A percentile compares a stretch with the other conserved stretches of the same genome.
These are phyloP conservation scores for Sarcomyxa edulis DNA, from an alignment of 768 basidiomycete species.

Conservation along the genomic window DNA sequence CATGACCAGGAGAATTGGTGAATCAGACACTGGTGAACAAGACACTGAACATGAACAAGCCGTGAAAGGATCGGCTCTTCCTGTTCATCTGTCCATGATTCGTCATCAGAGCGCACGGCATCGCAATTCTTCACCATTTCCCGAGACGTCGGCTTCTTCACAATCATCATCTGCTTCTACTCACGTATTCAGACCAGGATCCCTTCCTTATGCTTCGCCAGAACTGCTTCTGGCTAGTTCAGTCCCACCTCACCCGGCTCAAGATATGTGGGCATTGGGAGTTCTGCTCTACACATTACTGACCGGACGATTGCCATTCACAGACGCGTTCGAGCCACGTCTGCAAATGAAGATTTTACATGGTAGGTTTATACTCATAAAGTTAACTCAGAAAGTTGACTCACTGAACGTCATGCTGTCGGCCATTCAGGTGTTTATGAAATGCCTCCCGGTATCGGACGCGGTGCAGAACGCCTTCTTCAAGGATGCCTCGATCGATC, in stretches of 20 bases:
- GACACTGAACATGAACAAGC: slow-evolving; percentile 14
- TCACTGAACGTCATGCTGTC: slow-evolving; percentile 8
- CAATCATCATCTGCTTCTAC: slow-evolving; percentile 10
- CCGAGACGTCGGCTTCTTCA: slow-evolving; percentile 15
- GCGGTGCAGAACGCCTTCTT: slow-evolving; percentile 64
- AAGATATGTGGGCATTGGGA: slow-evolving; percentile 96
- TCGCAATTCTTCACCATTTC: slow-evolving; percentile 36
- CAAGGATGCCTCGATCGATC: slow-evolving; percentile 74
- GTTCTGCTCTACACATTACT: slow-evolving; percentile 85
- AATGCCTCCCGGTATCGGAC: slow-evolving; percentile 49
- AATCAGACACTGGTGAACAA: slow-evolving; percentile 27
- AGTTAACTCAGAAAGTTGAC: slow-evolving; percentile 14
- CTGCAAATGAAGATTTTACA: slow-evolving; percentile 88
- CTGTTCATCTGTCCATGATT: slow-evolving; percentile 26
- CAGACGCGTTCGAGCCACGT: slow-evolving; percentile 86
- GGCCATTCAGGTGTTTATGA: slow-evolving; percentile 55
- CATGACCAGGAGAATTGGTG: slow-evolving; percentile 64
- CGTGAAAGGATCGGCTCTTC: slow-evolving; percentile 10
- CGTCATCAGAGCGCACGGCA: slow-evolving; percentile 45
- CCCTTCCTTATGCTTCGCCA: slow-evolving; percentile 86
- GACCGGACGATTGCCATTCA: slow-evolving; percentile 81
- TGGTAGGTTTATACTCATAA: slow-evolving; percentile 44
- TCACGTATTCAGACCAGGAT: slow-evolving; percentile 64
- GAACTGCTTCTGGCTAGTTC: slow-evolving; percentile 61
- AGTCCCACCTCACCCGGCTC: slow-evolving; percentile 55